Conservation (phyloP, 75 land plant genomes). For the Sequoia sempervirens region DNA sequence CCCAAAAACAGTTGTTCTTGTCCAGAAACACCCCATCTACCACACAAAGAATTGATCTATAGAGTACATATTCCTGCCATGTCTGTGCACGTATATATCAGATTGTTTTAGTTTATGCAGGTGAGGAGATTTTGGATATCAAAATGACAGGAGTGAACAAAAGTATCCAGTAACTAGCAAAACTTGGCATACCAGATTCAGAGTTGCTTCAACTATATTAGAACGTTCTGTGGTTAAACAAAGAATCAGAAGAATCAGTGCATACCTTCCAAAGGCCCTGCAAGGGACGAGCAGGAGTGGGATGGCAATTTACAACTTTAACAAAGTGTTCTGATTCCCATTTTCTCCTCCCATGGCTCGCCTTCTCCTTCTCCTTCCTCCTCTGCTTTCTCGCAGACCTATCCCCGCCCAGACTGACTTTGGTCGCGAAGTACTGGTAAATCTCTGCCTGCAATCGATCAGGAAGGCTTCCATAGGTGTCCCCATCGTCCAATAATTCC, state of each 20-base stretch:
- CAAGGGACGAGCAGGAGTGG: conserved; percentile 66
- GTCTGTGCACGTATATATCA: background rate
- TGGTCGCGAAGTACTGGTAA: conserved; percentile 69
- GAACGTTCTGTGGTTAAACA: background rate
- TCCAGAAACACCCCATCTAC: background rate
- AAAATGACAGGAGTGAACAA: background rate
- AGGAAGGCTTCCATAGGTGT: conserved; percentile 37
- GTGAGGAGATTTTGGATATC: background rate
- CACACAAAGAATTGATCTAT: too few relatives aligned
- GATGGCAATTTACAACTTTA: conserved; percentile 55
- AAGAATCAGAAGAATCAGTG: background rate
- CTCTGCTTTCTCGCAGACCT: conserved; percentile 43
- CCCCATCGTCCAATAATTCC: conserved; percentile 8
- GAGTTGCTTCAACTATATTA: background rate
- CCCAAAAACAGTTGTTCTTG: background rate
- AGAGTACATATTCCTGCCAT: too few relatives aligned
- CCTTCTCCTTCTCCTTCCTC: conserved; percentile 53
- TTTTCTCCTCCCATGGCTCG: conserved; percentile 35
- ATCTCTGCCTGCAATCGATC: conserved; percentile 67
- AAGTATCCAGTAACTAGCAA: background rate
- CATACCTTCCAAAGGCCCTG: conserved; percentile 98
- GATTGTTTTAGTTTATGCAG: background rate
- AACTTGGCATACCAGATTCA: background rate
- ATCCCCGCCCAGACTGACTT: conserved; percentile 62
- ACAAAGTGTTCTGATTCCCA: conserved; percentile 82